Conservation (phyloP, 805 yeast species). For the Peterozyma xylosa region DNA sequence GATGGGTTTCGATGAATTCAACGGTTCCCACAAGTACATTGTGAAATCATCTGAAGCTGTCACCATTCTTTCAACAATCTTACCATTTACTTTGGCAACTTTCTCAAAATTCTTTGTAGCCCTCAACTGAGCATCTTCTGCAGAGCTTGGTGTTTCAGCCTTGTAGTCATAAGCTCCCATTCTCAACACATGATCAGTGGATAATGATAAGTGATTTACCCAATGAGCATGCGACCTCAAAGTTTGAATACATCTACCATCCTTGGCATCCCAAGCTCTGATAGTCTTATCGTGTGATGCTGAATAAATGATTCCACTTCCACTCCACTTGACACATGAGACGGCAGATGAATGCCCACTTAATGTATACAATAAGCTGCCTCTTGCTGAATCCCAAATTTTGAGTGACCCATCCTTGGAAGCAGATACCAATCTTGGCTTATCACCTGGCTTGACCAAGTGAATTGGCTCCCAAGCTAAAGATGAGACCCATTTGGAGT, state of each 20-base stretch:
- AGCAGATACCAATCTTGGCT: conserved; percentile 72
- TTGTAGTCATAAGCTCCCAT: conserved; percentile 84
- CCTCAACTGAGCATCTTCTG: conserved; percentile 37
- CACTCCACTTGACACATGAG: conserved; percentile 97
- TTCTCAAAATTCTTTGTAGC: conserved; percentile 60
- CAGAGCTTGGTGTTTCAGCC: conserved; percentile 34
- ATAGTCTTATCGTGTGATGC: conserved; percentile 94
- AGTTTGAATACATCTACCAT: conserved; percentile 73
- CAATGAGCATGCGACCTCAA: conserved; percentile 92
- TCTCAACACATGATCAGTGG: conserved; percentile 83
- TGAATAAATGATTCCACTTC: conserved; percentile 73
- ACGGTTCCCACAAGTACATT: conserved; percentile 95
- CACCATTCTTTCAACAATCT: conserved; percentile 66
- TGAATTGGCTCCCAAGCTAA: conserved; percentile 94
- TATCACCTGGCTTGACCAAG: conserved; percentile 54
- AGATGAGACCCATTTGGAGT: conserved; percentile 82
- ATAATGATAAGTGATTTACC: conserved; percentile 90
- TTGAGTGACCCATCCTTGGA: conserved; percentile 89
- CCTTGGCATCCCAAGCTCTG: conserved; percentile 79
- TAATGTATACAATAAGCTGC: conserved; percentile 62
- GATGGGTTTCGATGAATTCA: conserved; percentile 71
- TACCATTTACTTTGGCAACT: conserved; percentile 52
- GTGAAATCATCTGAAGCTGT: conserved; percentile 97
- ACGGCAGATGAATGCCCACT: conserved; percentile 87
- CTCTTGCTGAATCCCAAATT: conserved; percentile 78